Base-by-base conservation (phyloP, 768 basidiomycete genomes). In the Leucosporidium yakuticum region DNA sequence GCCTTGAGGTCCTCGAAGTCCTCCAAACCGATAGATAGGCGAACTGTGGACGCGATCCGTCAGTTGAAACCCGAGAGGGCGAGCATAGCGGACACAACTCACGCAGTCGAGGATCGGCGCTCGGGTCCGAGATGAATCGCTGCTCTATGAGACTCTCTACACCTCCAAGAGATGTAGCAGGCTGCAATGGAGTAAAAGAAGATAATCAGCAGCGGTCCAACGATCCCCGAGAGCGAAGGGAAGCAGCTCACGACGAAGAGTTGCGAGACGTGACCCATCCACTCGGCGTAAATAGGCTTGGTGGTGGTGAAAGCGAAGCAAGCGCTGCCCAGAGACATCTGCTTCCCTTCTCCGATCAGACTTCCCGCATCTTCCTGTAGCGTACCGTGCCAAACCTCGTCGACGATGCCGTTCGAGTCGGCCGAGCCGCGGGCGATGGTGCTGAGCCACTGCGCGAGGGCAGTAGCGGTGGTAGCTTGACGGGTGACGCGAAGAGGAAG, bases 141-240 rank as follows among this genome's bases (percentile, higher is more conserved):
- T 89, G 87, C 79, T 94, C 91, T 32, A 86, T 85, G 60, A 92
- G 82, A 14, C 87, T 88, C 76, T 94, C 91, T 6, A 92, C 89
- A 21, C 91, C 88, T 27, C 91, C 91, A 11, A 93, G 83, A 5
- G 34, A 36, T 4, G n/a, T 58, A 80, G 88, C 77, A 71, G 91
- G 89, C 62, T 89, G 14, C 12, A 15, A 44, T 44, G 8, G n/a
- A 44, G 6, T n/a, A n/a, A n/a, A n/a, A n/a, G n/a, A n/a, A n/a
- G 17, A 15, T 44, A 15, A 15, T 36, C 3, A 44, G 14, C 17
- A 44, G 39, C n/a, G n/a, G n/a, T n/a, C n/a, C n/a, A n/a, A n/a
- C n/a, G n/a, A n/a, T n/a, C n/a, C n/a, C n/a, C n/a, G n/a, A n/a
- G n/a, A n/a, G n/a, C n/a, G n/a, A n/a, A n/a, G n/a, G n/a, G n/a